A percentile compares a stretch with the other conserved stretches of the same genome.
phyloP scores from a whole-genome alignment of 2,329 filamentous ascomycete species.

The Talaromyces sp. region DNA sequence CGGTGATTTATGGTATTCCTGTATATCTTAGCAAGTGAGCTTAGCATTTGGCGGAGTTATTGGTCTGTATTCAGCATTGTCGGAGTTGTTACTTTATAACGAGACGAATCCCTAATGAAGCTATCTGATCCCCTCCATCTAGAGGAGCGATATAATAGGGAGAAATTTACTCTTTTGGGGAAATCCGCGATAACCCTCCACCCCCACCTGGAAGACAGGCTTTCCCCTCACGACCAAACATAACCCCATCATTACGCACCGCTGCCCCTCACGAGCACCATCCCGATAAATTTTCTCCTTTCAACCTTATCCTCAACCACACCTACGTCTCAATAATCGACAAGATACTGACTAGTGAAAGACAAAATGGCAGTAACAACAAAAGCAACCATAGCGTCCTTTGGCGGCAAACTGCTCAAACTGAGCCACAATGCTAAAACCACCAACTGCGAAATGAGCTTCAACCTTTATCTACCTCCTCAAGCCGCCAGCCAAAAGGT shows the following conservation, averaged over 20 bases:
- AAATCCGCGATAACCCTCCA: background rate
- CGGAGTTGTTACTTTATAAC: background rate
- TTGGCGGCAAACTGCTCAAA: slow-evolving; percentile 93
- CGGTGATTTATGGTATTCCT: slow-evolving; percentile 91
- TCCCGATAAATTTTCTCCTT: background rate
- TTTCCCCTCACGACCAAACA: slow-evolving; percentile 7
- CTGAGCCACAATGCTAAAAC: slow-evolving; percentile 77
- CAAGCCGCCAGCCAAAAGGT: slow-evolving; percentile 61
- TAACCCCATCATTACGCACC: background rate
- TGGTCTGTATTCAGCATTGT: background rate
- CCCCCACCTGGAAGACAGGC: background rate
- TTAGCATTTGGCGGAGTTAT: background rate
- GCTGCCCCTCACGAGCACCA: slow-evolving; percentile 2
- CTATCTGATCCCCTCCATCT: background rate
- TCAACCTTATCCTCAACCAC: background rate
- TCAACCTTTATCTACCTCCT: slow-evolving; percentile 88
- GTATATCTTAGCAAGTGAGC: slow-evolving; percentile 62
- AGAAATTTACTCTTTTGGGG: slow-evolving; percentile 10
- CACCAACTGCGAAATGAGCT: slow-evolving; percentile 83
- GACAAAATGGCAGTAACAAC: slow-evolving; percentile 75
- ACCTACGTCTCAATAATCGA: background rate
- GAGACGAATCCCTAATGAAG: background rate
- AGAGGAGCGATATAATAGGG: background rate
- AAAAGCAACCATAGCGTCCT: slow-evolving; percentile 82
- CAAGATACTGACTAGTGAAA: background rate